These are phyloP conservation scores for Tephrocybe sp. DNA, from an alignment of 768 basidiomycete species.

Conservation along the genomic window DNA sequence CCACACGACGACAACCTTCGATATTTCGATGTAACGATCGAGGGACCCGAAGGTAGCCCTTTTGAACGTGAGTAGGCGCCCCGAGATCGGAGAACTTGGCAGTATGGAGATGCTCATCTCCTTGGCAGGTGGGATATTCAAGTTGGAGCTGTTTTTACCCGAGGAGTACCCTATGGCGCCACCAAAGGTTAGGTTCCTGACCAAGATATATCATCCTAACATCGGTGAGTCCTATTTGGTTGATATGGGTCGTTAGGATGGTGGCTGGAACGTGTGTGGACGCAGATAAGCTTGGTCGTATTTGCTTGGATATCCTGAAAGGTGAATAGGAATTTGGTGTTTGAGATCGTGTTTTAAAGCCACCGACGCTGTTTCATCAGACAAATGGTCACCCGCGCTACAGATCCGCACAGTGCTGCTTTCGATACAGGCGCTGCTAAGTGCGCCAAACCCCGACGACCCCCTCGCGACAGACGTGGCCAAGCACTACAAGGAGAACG, in stretches of 20 bases:
- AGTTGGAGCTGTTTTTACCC: slow-evolving; percentile 95
- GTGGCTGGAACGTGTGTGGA: slow-evolving; percentile 1
- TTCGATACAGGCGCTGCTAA: slow-evolving; percentile 95
- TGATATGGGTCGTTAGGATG: neutral
- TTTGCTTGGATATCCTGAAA: slow-evolving; percentile 98
- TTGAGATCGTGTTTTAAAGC: neutral
- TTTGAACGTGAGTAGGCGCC: slow-evolving; percentile 62
- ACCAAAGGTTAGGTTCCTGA: slow-evolving; percentile 96
- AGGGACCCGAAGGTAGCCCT: slow-evolving; percentile 93
- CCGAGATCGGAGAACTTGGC: neutral
- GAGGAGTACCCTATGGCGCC: slow-evolving; percentile 99
- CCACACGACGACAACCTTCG: slow-evolving; percentile 98
- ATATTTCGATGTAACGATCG: slow-evolving; percentile 97
- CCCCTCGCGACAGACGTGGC: slow-evolving; percentile 94
- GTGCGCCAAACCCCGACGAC: slow-evolving; percentile 95
- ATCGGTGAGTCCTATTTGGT: slow-evolving; percentile 68
- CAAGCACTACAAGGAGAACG: slow-evolving; percentile 98
- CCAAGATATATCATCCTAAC: slow-evolving; percentile 99
- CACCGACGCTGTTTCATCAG: slow-evolving; percentile 36
- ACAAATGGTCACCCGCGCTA: slow-evolving; percentile 99
- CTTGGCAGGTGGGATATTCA: slow-evolving; percentile 81
- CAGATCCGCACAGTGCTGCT: slow-evolving; percentile 98
- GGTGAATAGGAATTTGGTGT: slow-evolving; percentile 43
- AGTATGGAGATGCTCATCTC: neutral
- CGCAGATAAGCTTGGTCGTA: slow-evolving; percentile 98